phyloP scores from a whole-genome alignment of 2,329 filamentous ascomycete species.

The Fusarium sacchari region DNA sequence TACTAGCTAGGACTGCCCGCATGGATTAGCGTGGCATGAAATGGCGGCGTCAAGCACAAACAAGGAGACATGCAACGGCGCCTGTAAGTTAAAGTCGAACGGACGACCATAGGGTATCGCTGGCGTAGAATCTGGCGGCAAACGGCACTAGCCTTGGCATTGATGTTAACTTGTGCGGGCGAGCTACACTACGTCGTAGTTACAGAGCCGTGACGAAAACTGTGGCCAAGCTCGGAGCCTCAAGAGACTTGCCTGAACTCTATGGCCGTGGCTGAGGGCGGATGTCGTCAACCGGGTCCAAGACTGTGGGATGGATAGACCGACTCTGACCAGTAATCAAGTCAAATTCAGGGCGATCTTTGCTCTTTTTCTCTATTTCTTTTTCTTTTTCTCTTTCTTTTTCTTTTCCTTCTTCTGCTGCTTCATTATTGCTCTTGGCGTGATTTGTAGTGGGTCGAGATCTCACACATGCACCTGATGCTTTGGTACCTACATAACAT shows the following conservation, averaged over 20 bases:
- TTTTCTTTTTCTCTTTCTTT: neutral
- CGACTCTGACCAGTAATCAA: constrained; percentile 15
- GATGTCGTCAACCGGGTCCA: neutral
- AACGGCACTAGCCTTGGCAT: neutral
- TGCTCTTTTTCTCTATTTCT: neutral
- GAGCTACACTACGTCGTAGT: neutral
- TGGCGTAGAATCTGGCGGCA: neutral
- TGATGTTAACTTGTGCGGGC: neutral
- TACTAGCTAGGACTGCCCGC: neutral
- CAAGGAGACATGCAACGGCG: neutral
- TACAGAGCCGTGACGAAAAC: neutral
- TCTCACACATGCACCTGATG: neutral
- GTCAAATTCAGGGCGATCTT: neutral
- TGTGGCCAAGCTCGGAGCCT: neutral
- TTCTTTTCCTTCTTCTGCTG: neutral
- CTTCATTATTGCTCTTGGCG: neutral
- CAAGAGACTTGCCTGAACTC: neutral
- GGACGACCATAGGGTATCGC: neutral
- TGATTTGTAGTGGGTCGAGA: neutral
- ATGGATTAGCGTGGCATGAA: neutral
- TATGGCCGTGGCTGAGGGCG: neutral
- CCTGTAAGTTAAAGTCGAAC: neutral
- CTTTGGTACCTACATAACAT: neutral
- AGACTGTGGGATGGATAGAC: neutral
- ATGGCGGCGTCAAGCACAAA: neutral